Evolutionary conservation across 1,284 basidiomycete genomes (phyloP).

Genomic region (Ceratobasidium sp.): DNA sequence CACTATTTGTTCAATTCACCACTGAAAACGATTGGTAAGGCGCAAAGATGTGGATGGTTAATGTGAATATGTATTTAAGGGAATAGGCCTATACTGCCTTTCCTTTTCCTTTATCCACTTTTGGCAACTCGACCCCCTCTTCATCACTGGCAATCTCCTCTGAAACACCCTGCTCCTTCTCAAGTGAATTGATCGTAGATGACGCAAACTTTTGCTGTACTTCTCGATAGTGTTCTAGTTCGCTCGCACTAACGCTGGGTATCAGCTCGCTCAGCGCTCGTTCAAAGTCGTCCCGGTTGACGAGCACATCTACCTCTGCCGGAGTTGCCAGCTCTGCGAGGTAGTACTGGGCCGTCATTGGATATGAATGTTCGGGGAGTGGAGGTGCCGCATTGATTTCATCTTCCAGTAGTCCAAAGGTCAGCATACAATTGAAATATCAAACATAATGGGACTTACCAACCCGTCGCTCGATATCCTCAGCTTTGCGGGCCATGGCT

Average conservation of each 20-base stretch:
- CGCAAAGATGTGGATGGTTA: no score
- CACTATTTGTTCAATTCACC: no score
- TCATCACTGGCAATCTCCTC: not conserved
- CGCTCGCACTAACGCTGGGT: conserved; percentile 86
- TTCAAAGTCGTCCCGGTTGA: conserved; percentile 76
- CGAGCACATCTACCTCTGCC: conserved; percentile 77
- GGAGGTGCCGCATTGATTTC: conserved; percentile 57
- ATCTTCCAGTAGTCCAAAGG: conserved; percentile 50
- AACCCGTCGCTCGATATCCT: conserved; percentile 65
- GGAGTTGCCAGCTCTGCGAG: conserved; percentile 80
- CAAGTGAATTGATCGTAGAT: conserved; percentile 44
- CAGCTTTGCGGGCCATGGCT: conserved; percentile 89
- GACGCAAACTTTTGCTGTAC: conserved; percentile 74
- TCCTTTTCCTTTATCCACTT: conserved; percentile 42
- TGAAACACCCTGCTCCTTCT: conserved; percentile 12
- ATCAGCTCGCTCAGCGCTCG: conserved; percentile 75
- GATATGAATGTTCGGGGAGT: conserved; percentile 62
- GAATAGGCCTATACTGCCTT: conserved; percentile 30
- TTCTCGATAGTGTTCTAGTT: conserved; percentile 84
- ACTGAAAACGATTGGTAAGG: no score
- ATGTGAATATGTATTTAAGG: no score
- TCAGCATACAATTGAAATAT: conserved; percentile 10
- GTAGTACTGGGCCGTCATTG: conserved; percentile 91
- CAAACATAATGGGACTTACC: not conserved
- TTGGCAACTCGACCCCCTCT: not conserved